Evolutionary conservation across 2,329 filamentous ascomycete genomes (phyloP), one percentile per base, ranked within the genome.

Genomic region (Colletotrichum spinosum): DNA sequence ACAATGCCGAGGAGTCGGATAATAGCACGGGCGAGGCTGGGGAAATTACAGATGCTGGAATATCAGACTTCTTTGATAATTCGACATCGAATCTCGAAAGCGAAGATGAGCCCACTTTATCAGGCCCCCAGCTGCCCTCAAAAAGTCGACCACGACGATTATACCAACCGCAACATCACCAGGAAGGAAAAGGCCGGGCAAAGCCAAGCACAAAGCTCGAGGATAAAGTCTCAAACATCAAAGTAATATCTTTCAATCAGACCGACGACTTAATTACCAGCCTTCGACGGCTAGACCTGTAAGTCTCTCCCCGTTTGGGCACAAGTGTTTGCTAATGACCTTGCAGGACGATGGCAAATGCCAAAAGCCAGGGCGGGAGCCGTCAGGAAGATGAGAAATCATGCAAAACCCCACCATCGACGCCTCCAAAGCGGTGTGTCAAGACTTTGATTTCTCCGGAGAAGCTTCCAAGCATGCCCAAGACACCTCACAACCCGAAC

Each of bases 401-500:
- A 10, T 11, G 3, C 25, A n/a, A 15, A 48, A 63, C 48, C n/a
- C 58, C 45, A 33, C 70, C 60, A 35, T 52, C 49, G 33, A 65
- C 67, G 33, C 65, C 73, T 68, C 46, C 71, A 61, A 35, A 71
- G 56, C 55, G n/a, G 25, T 15, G 70, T 66, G 55, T 8, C 33
- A 70, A 67, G 60, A 46, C 61, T 1, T 66, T 77, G 7, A 45
- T 67, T 6, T 78, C 77, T 4, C 74, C 77, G 2, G 72, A 67
- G 44, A 80, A 79, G 66, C 69, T 67, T 13, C 67, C 69, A 6
- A 58, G 55, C 0, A 86, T 89, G 45, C 87, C 87, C 2, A 77
- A 78, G 41, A 85, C 86, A 1, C 84, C 86, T 3, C 82, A 88
- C 62, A 77, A 80, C 34, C 82, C 83, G 25, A 84, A 77, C 56